Percentiles rank a stretch among this genome's conserved stretches.
Evolutionary conservation across 2,329 filamentous ascomycete species (phyloP).

Genomic region (Aspergillus fumigatiaffinis): DNA sequence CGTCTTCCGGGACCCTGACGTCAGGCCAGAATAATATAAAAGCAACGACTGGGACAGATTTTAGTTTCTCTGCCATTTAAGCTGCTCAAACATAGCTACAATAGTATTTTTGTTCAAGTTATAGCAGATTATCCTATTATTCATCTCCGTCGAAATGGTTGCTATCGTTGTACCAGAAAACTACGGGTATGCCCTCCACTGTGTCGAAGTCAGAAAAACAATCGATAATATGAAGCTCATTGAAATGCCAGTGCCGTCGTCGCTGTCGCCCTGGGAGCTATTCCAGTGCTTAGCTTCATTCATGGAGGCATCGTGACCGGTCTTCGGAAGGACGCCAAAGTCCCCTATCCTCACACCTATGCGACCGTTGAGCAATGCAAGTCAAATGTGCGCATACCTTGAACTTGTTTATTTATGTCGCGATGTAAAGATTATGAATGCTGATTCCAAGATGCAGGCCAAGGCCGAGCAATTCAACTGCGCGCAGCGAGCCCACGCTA

Average conservation of each 20-base stretch:
- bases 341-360: slow-evolving; percentile 58
- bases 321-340: slow-evolving; percentile 50
- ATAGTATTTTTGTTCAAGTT: background rate
- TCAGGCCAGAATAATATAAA: background rate
- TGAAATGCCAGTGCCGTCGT: slow-evolving; percentile 49
- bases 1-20: background rate
- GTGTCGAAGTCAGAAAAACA: background rate
- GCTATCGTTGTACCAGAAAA: slow-evolving; percentile 44
- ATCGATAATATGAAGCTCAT: slow-evolving; percentile 2
- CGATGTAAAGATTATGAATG: background rate
- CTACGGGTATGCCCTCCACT: slow-evolving; percentile 42
- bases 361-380: slow-evolving; percentile 54
- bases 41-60: background rate
- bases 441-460: slow-evolving; percentile 22
- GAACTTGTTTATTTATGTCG: background rate
- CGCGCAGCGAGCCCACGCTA: slow-evolving; percentile 55
- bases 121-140: background rate
- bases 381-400: slow-evolving; percentile 35
- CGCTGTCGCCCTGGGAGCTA: slow-evolving; percentile 50
- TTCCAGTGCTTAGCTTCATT: slow-evolving; percentile 50
- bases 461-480: slow-evolving; percentile 48
- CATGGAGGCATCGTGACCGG: slow-evolving; percentile 46
- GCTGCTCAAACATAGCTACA: background rate
- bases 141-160: slow-evolving; percentile 28
- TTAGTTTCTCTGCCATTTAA: background rate